Evolutionary conservation across 768 basidiomycete species (phyloP), one percentile per base, ranked within the genome.

Genomic region (Tricholoma flavovirens): DNA sequence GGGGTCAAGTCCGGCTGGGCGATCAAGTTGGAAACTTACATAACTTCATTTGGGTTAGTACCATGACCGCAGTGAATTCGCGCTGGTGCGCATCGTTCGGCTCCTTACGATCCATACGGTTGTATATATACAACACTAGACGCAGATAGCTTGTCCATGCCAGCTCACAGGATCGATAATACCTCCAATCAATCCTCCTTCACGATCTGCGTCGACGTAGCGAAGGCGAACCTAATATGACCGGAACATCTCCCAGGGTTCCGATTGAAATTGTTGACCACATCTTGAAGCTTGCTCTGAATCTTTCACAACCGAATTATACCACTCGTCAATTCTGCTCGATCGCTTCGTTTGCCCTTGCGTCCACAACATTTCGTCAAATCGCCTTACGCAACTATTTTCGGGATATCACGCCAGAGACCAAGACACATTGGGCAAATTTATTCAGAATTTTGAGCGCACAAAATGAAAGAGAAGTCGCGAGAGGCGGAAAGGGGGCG

Each of bases 381-480:
- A 67, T 83, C 32, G 67, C 72, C 53, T 59, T 83, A 51, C 75
- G 75, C 17, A 69, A 61, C 55, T 73, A 70, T 64, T 69, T 74
- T 61, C 62, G 62, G 51, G 54, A 58, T 59, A 59, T 80, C 56
- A 52, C 60, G 9, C 62, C 78, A 49, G 60, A 51, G 10, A 63
- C 54, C 36, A 59, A 53, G 5, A 49, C 46, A 29, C 59, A 68
- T 30, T 71, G 70, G 69, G 50, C 53, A 45, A 53, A 53, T 4
- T 52, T 69, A 32, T 66, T 59, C 52, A 55, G 36, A 15, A 42
- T 70, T 19, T 61, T 74, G 6, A 56, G 58, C 61, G 66, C 46
- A 53, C 17, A 69, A 59, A 56, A 67, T 59, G 53, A 59, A 42
- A 56, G 43, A 32, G 56, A 49, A 19, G 21, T 40, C 14, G 36